Conservation (phyloP, 352 stramenopile species). For the Phytophthora sp. region DNA sequence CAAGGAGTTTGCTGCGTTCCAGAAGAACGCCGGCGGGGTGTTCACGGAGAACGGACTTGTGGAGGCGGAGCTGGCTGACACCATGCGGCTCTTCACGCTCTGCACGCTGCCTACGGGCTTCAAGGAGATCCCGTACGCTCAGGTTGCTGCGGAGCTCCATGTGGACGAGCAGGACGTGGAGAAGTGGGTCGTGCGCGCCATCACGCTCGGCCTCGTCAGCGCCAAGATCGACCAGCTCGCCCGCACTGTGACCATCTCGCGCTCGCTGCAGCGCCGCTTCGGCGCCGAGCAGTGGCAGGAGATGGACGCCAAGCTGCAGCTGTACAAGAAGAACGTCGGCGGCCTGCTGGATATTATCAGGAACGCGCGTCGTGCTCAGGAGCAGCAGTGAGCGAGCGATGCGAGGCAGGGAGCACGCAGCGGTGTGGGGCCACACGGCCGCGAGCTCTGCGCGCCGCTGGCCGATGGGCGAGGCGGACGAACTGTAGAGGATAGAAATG, state of each 20-base stretch:
- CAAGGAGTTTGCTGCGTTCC: conserved; percentile 88
- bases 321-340: conserved; percentile 95
- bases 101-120: conserved; percentile 91
- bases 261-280: conserved; percentile 82
- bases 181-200: conserved; percentile 94
- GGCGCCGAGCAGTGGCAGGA: conserved; percentile 91
- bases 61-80: conserved; percentile 66
- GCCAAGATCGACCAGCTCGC: conserved; percentile 96
- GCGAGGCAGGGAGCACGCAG: conserved; percentile 13
- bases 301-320: conserved; percentile 87
- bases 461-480: background rate
- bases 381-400: conserved; percentile 53
- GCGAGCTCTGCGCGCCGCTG: conserved; percentile 1
- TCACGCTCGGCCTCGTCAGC: conserved; percentile 89
- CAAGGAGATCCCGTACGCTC: conserved; percentile 91
- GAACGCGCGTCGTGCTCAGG: conserved; percentile 70
- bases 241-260: conserved; percentile 89
- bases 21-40: conserved; percentile 67
- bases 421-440: background rate
- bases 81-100: conserved; percentile 94
- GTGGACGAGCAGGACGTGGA: conserved; percentile 90
- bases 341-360: conserved; percentile 87
- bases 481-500: background rate
- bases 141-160: conserved; percentile 84
- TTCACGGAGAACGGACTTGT: conserved; percentile 67